Percentiles rank a stretch among this genome's conserved stretches.
These are phyloP conservation scores for Coniella lustricola DNA, from an alignment of 2,329 filamentous ascomycete species.

Conservation along the genomic window DNA sequence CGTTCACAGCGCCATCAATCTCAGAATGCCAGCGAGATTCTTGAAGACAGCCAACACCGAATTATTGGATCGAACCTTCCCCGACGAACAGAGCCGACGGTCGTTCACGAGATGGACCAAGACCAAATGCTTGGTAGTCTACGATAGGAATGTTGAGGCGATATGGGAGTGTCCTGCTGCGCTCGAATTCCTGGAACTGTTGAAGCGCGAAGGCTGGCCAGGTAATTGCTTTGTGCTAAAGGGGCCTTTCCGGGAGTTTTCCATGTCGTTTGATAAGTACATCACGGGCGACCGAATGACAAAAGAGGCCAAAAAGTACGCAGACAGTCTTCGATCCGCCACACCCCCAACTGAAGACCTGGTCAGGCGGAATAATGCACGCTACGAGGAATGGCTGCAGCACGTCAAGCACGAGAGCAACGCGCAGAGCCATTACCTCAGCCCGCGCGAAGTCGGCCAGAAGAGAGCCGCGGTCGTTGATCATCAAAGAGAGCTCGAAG, in stretches of 20 bases:
- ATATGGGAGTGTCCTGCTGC: slow-evolving; percentile 45
- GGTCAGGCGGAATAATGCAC: slow-evolving; percentile 25
- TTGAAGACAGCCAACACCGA: slow-evolving; percentile 41
- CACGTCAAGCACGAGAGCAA: slow-evolving; percentile 37
- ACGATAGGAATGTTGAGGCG: slow-evolving; percentile 43
- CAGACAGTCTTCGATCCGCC: slow-evolving; percentile 31
- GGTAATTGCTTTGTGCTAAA: slow-evolving; percentile 49
- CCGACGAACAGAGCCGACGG: slow-evolving; percentile 40
- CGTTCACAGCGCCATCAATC: slow-evolving; percentile 44
- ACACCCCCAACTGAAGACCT: slow-evolving; percentile 26
- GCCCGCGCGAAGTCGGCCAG: slow-evolving; percentile 32
- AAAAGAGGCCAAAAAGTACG: slow-evolving; percentile 32
- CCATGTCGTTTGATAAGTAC: slow-evolving; percentile 43
- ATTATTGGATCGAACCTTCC: slow-evolving; percentile 42
- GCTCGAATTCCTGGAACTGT: slow-evolving; percentile 36
- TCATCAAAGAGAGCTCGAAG: slow-evolving; percentile 42
- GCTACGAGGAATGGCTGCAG: slow-evolving; percentile 39
- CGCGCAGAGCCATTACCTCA: slow-evolving; percentile 30
- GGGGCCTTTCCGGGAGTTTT: slow-evolving; percentile 50
- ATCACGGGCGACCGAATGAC: slow-evolving; percentile 38
- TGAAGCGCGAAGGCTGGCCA: slow-evolving; percentile 40
- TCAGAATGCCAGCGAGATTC: slow-evolving; percentile 43
- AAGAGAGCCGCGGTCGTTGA: slow-evolving; percentile 33
- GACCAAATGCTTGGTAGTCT: slow-evolving; percentile 45
- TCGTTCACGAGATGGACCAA: slow-evolving; percentile 40